These are phyloP conservation scores for Magnaporthiopsis incrustans DNA, from an alignment of 2,329 filamentous ascomycete genomes.

Conservation along the genomic window DNA sequence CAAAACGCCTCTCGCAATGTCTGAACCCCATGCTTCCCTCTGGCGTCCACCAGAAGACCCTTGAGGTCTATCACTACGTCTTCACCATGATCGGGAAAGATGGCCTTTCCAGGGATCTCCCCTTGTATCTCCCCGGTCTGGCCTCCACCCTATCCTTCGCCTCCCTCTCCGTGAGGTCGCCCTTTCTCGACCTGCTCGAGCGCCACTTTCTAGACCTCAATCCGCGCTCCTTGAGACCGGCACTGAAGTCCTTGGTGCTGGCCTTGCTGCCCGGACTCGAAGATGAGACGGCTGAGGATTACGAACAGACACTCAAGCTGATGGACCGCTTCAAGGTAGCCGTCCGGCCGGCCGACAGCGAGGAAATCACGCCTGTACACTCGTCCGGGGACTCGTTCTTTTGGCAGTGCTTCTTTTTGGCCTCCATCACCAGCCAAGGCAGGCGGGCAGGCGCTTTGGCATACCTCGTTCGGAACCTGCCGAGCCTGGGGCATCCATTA, in stretches of 20 bases:
- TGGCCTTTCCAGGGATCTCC: conserved; percentile 71
- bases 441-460: conserved; percentile 80
- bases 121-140: conserved; percentile 83
- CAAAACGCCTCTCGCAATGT: conserved; percentile 90
- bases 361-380: conserved; percentile 42
- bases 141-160: conserved; percentile 88
- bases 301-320: conserved; percentile 75
- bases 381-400: conserved; percentile 75
- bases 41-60: conserved; percentile 92
- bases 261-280: conserved; percentile 87
- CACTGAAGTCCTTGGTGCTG: conserved; percentile 82
- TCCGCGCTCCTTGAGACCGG: conserved; percentile 65
- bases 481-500: conserved; percentile 50
- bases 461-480: conserved; percentile 73
- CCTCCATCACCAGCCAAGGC: conserved; percentile 81
- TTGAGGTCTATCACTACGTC: conserved; percentile 87
- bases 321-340: conserved; percentile 68
- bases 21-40: conserved; percentile 88
- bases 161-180: conserved; percentile 79
- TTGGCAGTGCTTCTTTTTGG: conserved; percentile 96
- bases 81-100: conserved; percentile 80
- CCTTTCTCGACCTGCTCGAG: conserved; percentile 79
- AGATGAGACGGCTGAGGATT: conserved; percentile 95
- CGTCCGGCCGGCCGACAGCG: conserved; percentile 47
- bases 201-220: conserved; percentile 68